Base-by-base conservation (phyloP, 352 stramenopile genomes). In the Pilasporangium apinafurcum region DNA sequence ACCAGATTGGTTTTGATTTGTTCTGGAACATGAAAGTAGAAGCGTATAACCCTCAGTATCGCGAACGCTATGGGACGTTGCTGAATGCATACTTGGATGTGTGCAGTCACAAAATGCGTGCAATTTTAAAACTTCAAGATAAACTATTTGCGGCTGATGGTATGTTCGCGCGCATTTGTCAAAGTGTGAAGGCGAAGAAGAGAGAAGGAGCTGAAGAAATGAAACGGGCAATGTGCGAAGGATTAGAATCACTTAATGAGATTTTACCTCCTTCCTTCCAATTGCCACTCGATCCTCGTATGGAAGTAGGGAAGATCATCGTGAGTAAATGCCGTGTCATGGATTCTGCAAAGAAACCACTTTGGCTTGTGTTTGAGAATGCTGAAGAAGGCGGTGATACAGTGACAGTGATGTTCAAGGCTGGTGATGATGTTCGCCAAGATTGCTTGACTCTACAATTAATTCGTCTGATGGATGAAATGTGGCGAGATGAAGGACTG, bases 371-470 rank as follows among this genome's bases (percentile, higher is more conserved):
- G 35, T 94, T 95, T 70, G 76, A 95, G 51, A 95, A 95, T 50
- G 79, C 69, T 5, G 80, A 81, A 54, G 75, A 94, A 50, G 69
- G 79, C 18, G 81, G 81, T 3, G 76, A 89, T 36, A 68, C 78
- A 8, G 72, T 94, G 8, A 82, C 72, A 1, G 78, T 97, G 5
- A 96, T 98, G 51, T 97, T 96, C 58, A 98, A 98, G 73, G 72
- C 82, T 14, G 92, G 92, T 20, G 92, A 98, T 44, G 92, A 98
- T 49, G 73, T 98, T 18, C 86, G 92, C n/a, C 93, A 98, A 56
- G 93, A 98, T 63, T 94, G 95, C 45, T 58, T 98, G 44, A 96
- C 89, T 20, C 66, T 97, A 30, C 86, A 97, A 61, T 40, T 98
- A 32, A 85, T 98, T 34, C 77, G 85, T 40, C 43, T 97, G 20